Conservation (phyloP, 1,284 basidiomycete species). For the Ustilago cynodontis region DNA sequence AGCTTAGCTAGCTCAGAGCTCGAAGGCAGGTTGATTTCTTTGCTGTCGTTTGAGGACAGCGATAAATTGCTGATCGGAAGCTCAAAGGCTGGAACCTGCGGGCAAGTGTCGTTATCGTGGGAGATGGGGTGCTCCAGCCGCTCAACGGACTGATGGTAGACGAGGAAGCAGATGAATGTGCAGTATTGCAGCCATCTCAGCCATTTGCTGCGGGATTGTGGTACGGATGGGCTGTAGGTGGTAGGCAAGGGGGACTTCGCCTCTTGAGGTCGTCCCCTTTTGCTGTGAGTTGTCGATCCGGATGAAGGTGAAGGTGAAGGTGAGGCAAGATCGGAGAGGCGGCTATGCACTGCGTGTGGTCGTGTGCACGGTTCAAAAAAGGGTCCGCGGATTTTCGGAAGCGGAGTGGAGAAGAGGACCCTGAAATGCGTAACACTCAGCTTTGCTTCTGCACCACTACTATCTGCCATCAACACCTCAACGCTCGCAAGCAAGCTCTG, state of each 20-base stretch:
- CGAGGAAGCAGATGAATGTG: constrained; percentile 7
- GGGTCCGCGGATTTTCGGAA: constrained; percentile 3
- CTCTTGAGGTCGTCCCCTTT: constrained; percentile 18
- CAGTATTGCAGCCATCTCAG: constrained; percentile 6
- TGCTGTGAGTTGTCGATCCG: not conserved
- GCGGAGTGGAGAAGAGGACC: constrained; percentile 5
- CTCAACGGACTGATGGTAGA: constrained; percentile 1
- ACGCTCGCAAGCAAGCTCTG: not conserved
- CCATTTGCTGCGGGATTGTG: not conserved
- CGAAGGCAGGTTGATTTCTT: constrained; percentile 22
- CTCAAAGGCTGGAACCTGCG: constrained; percentile 33
- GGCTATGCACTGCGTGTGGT: constrained; percentile 8
- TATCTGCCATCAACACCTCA: not conserved
- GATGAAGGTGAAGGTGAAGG: not conserved
- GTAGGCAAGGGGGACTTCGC: constrained; percentile 13
- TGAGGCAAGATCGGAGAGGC: not conserved
- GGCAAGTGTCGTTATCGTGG: constrained; percentile 23
- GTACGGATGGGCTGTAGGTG: not conserved
- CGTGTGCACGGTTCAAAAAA: constrained; percentile 6
- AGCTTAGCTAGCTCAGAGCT: constrained; percentile 31
- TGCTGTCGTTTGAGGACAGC: not conserved
- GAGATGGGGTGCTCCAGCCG: not conserved
- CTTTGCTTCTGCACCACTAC: not conserved
- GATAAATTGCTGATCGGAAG: constrained; percentile 7
- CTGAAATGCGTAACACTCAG: not conserved